Conservation (phyloP, 1,284 basidiomycete genomes). For the Ganoderma meredithae region DNA sequence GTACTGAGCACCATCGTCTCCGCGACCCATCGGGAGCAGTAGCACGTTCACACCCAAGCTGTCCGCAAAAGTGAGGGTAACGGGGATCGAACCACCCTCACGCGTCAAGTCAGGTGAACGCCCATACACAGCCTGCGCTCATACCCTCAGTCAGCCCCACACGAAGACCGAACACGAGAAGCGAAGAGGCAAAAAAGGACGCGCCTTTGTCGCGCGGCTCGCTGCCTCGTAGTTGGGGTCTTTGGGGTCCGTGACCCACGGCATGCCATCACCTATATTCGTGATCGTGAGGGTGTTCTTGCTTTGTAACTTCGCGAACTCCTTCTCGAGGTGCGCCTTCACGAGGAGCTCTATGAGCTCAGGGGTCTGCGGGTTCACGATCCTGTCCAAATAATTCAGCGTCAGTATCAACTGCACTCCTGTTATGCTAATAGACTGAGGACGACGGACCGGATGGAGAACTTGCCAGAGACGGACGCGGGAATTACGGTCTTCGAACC, state of each 20-base stretch:
- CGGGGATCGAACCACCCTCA: slow-evolving; percentile 96
- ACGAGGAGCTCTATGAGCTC: slow-evolving; percentile 80
- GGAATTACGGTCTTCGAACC: slow-evolving; percentile 97
- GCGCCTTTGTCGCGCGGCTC: slow-evolving; percentile 69
- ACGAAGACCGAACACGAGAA: background rate
- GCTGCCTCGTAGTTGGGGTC: slow-evolving; percentile 98
- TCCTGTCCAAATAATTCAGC: slow-evolving; percentile 45
- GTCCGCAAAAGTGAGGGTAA: slow-evolving; percentile 96
- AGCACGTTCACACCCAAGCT: slow-evolving; percentile 84
- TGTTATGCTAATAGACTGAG: background rate
- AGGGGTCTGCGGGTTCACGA: slow-evolving; percentile 91
- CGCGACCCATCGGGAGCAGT: slow-evolving; percentile 91
- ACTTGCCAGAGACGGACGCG: slow-evolving; percentile 91
- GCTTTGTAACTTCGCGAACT: slow-evolving; percentile 85
- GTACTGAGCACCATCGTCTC: slow-evolving; percentile 93
- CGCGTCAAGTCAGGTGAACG: slow-evolving; percentile 32
- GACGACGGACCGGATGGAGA: slow-evolving; percentile 79
- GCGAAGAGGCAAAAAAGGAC: background rate
- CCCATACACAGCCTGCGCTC: slow-evolving; percentile 36
- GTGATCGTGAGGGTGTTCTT: slow-evolving; percentile 83
- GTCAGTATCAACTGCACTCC: background rate
- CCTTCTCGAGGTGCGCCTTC: slow-evolving; percentile 71
- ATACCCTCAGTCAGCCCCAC: background rate
- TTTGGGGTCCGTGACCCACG: slow-evolving; percentile 84
- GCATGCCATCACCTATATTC: slow-evolving; percentile 83